Base-by-base conservation (phyloP, 768 basidiomycete species). In the Candolleomyces efflorescens region DNA sequence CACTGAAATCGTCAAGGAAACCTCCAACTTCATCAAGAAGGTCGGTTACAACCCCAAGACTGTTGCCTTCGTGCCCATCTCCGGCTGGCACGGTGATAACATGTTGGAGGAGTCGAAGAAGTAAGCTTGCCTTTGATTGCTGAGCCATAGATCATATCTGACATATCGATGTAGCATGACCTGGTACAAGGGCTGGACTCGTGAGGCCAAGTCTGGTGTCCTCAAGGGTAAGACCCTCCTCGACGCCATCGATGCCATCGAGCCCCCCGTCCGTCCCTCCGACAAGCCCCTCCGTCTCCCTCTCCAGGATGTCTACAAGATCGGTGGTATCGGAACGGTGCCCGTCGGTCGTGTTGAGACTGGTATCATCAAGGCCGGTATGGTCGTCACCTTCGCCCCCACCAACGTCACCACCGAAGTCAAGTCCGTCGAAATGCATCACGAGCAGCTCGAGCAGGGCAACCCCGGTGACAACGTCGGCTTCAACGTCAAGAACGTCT, bases 221-320 rank as follows among this genome's bases (percentile, higher is more conserved):
- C 83, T 85, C 76, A 99, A 97, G 86, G 97, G 97, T 70, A 97
- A 96, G 86, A 99, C 97, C 70, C 90, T 99, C 63, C 93, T 99
- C 67, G 97, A 99, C 74, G 95, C 97, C 73, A 98, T 99, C 68
- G 97, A 99, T 70, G 94, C 95, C 75, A 99, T 99, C 71, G 97
- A 99, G 71, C 94, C 97, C 71, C 97, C 97, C 63, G 75, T 80
- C 65, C 93, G 97, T 76, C 97, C 97, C 63, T 89, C 90, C 73
- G 97, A 99, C 83, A 98, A 98, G 85, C 96, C 97, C 67, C 97
- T 99, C 81, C 95, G 97, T 79, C 95, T 99, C 66, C 94, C 96
- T 69, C 94, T 97, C 75, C 96, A 99, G 87, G 97, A 99, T 86
- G 97, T 99, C 72, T 98, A 99, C 93, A 99, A 99, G 86, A 99